Base-by-base conservation (phyloP, 192 early-diverging fungal species). In the Dimargaris verticillata region DNA sequence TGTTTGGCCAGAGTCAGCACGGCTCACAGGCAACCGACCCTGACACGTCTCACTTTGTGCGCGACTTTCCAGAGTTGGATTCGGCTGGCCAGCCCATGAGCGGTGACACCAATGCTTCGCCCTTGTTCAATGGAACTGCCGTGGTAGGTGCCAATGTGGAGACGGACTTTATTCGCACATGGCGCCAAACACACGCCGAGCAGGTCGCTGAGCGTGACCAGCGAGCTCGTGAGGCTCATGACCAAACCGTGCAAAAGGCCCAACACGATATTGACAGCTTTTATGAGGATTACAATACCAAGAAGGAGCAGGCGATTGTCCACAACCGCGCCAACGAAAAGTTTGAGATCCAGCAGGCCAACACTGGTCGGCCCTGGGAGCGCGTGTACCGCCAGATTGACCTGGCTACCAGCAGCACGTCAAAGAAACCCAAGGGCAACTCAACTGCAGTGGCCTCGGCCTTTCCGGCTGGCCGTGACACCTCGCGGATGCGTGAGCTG, bases 241-340 rank as follows among this genome's bases (percentile, higher is more conserved):
- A 73, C 54, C 78, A 80, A 58, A 80, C 79, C 1, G 71, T 87
- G 7, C 61, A 72, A 14, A 70, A 75, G 60, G 87, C 87, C 20
- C 72, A 74, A 45, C 75, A 78, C 43, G 74, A 77, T 20, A 80
- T 89, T 63, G 87, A 89, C 64, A 74, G 75, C 62, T 89, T 87
- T 66, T 89, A 89, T 63, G 83, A 82, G 51, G 87, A 87, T 59
- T 89, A 89, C 48, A 89, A 89, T 51, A 79, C 82, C 64, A 84
- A 78, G 70, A 82, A 80, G 62, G 76, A 81, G 42, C 75, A 74
- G 45, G 73, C 81, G 0, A 78, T 86, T 29, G 71, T 77, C 62
- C 72, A 80, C 62, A 87, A 87, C 72, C 63, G 75, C 24, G 72
- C 72, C 20, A 68, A 57, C 50, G 70, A 77, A 67, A 70, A 70